Evolutionary conservation across 441 rosid genomes (phyloP), one percentile per base, ranked within the genome.

Genomic region (Sinapis alba): DNA sequence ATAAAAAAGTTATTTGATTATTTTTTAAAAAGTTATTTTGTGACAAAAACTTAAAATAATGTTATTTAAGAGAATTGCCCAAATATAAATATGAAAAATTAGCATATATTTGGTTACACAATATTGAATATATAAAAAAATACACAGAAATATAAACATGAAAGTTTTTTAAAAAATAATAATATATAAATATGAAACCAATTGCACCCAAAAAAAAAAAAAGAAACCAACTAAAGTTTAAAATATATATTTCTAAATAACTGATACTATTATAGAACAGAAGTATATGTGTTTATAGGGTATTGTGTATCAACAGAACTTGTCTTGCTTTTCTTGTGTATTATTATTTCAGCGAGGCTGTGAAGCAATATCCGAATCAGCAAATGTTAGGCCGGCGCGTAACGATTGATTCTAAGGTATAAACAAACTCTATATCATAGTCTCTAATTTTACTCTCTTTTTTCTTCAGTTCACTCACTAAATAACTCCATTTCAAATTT

Each of bases 371-470:
- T 47, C 93, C 99, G 7, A 73, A 76, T 11, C 79, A 72, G 70
- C 81, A 75, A 77, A 84, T 91, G 96, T 84, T 93, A 30, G 99
- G 99, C 21, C 86, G 86, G 43, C 93, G 96, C 16, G 65, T 81
- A 67, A 69, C 74, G 16, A 72, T 62, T 67, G 96, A 90, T 74
- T 89, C 93, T 18, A 88, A 93, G 92, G 99, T 90, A 64, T 7
- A 21, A 8, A 11, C 3, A 21, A 27, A 20, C 15, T n/a, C 45
- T 23, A 41, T 19, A 23, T 7, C 51, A 18, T 36, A 15, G 58
- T 54, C 16, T 24, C 24, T 34, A 28, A 11, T 38, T 27, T 41
- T 27, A 15, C 24, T 10, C 3, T 23, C 2, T 7, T 9, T 65
- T 13, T 18, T 32, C 23, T 8, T 15, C 0, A 24, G n/a, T 43